Conservation (phyloP, 2,329 filamentous ascomycete genomes). For the Diaporthe eres region DNA sequence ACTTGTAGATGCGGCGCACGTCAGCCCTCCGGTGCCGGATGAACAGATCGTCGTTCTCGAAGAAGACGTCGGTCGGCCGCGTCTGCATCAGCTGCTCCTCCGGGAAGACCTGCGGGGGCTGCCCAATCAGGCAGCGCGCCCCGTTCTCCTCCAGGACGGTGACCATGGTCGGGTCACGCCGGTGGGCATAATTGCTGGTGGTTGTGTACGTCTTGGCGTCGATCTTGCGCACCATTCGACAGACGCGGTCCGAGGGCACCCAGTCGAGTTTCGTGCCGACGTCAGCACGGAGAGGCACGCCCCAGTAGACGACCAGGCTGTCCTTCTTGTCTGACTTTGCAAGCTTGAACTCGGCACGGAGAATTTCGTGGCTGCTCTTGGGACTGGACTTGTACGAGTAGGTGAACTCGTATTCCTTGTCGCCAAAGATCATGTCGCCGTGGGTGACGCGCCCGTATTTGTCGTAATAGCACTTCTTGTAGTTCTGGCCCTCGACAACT, state of each 20-base stretch:
- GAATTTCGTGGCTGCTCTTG: constrained; percentile 50
- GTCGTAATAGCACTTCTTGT: constrained; percentile 52
- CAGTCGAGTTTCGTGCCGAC: constrained; percentile 50
- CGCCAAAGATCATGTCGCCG: constrained; percentile 49
- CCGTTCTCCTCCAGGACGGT: constrained; percentile 49
- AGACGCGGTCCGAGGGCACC: constrained; percentile 53
- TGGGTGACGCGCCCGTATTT: constrained; percentile 51
- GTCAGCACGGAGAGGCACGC: constrained; percentile 47
- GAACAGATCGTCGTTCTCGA: constrained; percentile 54
- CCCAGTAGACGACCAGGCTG: constrained; percentile 54
- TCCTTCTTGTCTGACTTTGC: constrained; percentile 43
- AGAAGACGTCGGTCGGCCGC: constrained; percentile 49
- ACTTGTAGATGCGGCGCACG: constrained; percentile 47
- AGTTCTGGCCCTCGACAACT: constrained; percentile 43
- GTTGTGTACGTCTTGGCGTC: constrained; percentile 49
- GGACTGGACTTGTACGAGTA: constrained; percentile 54
- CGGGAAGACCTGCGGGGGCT: constrained; percentile 47
- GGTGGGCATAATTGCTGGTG: constrained; percentile 52
- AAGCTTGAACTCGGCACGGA: constrained; percentile 50
- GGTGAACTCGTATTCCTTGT: constrained; percentile 50
- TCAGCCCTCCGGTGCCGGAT: constrained; percentile 51
- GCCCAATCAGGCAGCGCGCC: constrained; percentile 44
- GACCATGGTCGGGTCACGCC: constrained; percentile 53
- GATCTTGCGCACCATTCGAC: constrained; percentile 50
- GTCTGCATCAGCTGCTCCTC: constrained; percentile 49